Evolutionary conservation across 2,329 filamentous ascomycete genomes (phyloP), one percentile per base, ranked within the genome.

Genomic region (Colletotrichum siamense): DNA sequence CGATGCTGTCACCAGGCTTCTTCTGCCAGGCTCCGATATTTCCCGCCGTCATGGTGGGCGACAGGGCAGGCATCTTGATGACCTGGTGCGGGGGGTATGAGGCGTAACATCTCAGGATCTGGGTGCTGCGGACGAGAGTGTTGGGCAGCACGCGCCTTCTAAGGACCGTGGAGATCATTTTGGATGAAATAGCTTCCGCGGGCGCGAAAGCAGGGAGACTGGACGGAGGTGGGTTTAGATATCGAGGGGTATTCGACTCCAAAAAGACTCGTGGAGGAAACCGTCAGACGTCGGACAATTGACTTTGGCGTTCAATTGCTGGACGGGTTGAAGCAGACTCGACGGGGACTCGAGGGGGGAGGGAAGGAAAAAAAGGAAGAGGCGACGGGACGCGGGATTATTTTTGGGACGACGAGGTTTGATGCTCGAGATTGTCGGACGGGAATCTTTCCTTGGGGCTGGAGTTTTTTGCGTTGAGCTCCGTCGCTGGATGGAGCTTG

Each of bases 1-100:
- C 89, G 85, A 99, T 93, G 78, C 89, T 84, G 86, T 99, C 97
- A 84, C 97, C 97, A 80, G 93, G 91, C 90, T 98, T 98, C 92
- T 99, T 99, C 90, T 99, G 95, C 97, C 97, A 99, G 79, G 93
- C 89, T 82, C 97, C 98, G 86, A 99, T 98, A 89, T 98, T 98
- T 85, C 97, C 97, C 78, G 95, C 91, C 79, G 95, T 96, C 97
- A 99, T 99, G 81, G 97, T 99, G 71, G 97, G 97, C 78, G 97
- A 99, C 82, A 99, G 91, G 75, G 97, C 97, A 79, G 97, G 97
- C 97, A 99, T 99, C 90, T 93, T 97, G 89, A 99, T 94, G 86
- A 99, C 90, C 81, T 95, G 96, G 89, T 99, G 97, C 81, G 96
- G 93, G 80, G 97, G 98, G 89, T 95, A 99, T 66, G 96, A 98